phyloP scores from a whole-genome alignment of 78 protist species.

The Carpediemonas membranifera region DNA sequence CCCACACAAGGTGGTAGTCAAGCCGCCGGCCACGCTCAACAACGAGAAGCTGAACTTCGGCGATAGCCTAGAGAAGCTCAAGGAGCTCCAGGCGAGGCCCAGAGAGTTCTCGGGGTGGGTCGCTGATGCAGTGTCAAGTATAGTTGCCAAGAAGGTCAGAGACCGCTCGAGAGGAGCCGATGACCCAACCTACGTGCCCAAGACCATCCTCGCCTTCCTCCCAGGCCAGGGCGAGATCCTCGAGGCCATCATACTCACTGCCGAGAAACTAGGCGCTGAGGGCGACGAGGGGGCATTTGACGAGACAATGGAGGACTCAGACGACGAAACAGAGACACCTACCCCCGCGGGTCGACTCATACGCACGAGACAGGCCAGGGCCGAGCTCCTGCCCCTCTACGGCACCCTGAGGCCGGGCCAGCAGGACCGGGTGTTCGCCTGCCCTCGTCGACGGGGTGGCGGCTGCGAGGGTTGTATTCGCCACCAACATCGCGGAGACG shows the following conservation, averaged over 20 bases:
- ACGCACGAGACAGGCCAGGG: too few species aligned
- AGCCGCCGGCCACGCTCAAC: not conserved
- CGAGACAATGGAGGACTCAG: too few species aligned
- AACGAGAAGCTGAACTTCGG: not conserved
- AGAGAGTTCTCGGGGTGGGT: not conserved
- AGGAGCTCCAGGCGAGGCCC: not conserved
- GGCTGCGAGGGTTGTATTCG: slow-evolving; percentile 21
- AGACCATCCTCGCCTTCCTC: not conserved
- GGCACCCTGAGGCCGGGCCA: not conserved
- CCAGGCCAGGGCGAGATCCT: not conserved
- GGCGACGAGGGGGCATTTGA: too few species aligned
- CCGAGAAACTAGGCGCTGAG: too few species aligned
- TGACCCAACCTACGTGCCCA: too few species aligned
- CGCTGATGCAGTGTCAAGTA: not conserved
- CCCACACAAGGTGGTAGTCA: not conserved
- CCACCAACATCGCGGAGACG: slow-evolving; percentile 55
- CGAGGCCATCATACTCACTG: not conserved
- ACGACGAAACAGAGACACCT: too few species aligned
- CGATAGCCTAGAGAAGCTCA: not conserved
- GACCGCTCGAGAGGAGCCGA: too few species aligned
- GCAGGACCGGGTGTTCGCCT: not conserved
- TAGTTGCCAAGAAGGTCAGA: too few species aligned
- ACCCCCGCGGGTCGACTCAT: too few species aligned
- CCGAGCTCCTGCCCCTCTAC: not conserved
- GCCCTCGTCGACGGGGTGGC: not conserved